Evolutionary conservation across 352 stramenopile species (phyloP).

Genomic region (Phytophthora palmivora): DNA sequence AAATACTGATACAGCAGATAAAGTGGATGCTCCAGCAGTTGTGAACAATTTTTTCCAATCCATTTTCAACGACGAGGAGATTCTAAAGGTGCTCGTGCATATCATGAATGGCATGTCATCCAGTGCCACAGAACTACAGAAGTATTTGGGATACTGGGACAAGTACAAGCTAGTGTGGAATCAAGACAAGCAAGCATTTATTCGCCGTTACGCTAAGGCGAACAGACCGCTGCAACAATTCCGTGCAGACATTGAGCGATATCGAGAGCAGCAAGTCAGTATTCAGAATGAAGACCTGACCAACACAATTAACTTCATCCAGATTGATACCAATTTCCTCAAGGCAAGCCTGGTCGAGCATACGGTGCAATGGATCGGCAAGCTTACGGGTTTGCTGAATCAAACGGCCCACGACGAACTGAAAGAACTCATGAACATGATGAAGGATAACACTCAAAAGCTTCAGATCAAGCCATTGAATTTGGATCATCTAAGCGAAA

Average conservation of each 20-base stretch:
- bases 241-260: slow-evolving; percentile 92
- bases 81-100: slow-evolving; percentile 94
- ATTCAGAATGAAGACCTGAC: slow-evolving; percentile 93
- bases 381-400: slow-evolving; percentile 92
- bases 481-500: slow-evolving; percentile 92
- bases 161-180: slow-evolving; percentile 95
- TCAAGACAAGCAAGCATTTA: slow-evolving; percentile 95
- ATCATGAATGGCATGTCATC: slow-evolving; percentile 97
- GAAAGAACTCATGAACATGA: slow-evolving; percentile 87
- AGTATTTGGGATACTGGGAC: slow-evolving; percentile 96
- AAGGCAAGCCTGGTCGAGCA: slow-evolving; percentile 93
- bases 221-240: slow-evolving; percentile 94
- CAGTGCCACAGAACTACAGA: slow-evolving; percentile 93
- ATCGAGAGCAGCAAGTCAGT: slow-evolving; percentile 91
- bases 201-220: slow-evolving; percentile 95
- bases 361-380: slow-evolving; percentile 94
- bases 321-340: slow-evolving; percentile 94
- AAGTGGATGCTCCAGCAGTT: slow-evolving; percentile 9
- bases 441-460: slow-evolving; percentile 89
- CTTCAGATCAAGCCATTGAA: slow-evolving; percentile 87
- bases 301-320: slow-evolving; percentile 96
- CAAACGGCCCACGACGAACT: slow-evolving; percentile 91
- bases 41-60: slow-evolving; percentile 91
- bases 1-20: slow-evolving; percentile 15
- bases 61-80: slow-evolving; percentile 97